Evolutionary conservation across 768 basidiomycete species (phyloP).

Genomic region (Tulasnella sp.): DNA sequence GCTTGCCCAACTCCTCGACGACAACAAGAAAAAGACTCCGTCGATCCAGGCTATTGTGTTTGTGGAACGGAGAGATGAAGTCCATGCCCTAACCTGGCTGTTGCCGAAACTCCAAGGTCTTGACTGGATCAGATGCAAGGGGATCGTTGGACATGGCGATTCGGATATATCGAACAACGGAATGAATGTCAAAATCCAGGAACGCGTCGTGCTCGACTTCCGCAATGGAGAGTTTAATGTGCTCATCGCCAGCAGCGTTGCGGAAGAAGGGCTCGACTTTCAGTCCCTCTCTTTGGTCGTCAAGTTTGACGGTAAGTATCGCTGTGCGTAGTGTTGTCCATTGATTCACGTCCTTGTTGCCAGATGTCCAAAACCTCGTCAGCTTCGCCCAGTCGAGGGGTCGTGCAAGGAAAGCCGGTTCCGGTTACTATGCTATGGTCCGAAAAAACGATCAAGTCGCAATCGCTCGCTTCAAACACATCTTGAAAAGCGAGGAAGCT

Average conservation of each 20-base stretch:
- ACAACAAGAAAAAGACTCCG: slow-evolving; percentile 16
- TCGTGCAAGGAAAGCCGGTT: slow-evolving; percentile 61
- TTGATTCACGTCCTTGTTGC: background rate
- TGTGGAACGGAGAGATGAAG: slow-evolving; percentile 74
- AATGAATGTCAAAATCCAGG: slow-evolving; percentile 41
- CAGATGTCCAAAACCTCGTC: slow-evolving; percentile 56
- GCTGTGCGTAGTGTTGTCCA: background rate
- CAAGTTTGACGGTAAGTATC: background rate
- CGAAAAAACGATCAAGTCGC: background rate
- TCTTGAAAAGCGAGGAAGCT: background rate
- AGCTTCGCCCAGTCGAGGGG: slow-evolving; percentile 86
- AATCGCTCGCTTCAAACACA: background rate
- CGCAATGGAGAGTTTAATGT: slow-evolving; percentile 53
- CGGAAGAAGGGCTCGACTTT: slow-evolving; percentile 87
- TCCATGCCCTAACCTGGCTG: slow-evolving; percentile 52
- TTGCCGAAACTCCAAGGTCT: slow-evolving; percentile 49
- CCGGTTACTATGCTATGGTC: slow-evolving; percentile 68
- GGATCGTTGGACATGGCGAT: slow-evolving; percentile 60
- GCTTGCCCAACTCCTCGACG: slow-evolving; percentile 46
- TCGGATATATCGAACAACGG: slow-evolving; percentile 35
- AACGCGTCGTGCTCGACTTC: slow-evolving; percentile 52
- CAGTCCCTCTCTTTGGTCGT: slow-evolving; percentile 33
- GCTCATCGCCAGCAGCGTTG: slow-evolving; percentile 72
- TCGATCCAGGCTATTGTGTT: slow-evolving; percentile 77
- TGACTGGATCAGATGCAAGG: slow-evolving; percentile 45